phyloP scores from a whole-genome alignment of 2,329 filamentous ascomycete species.

The Nemania serpens region DNA sequence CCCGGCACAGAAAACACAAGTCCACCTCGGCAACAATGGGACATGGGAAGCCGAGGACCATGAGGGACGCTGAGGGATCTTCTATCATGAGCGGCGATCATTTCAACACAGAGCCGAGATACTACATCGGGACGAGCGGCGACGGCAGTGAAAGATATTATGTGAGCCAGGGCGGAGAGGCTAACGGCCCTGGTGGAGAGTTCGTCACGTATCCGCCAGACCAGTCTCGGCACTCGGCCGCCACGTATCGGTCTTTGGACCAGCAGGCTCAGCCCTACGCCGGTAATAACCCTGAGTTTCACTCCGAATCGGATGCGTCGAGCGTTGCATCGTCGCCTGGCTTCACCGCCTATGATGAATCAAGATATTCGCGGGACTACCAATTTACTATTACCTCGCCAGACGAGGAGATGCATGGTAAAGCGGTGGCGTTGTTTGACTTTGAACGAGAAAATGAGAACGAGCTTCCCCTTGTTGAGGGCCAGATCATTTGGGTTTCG shows the following conservation, averaged over 20 bases:
- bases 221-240: slow-evolving; percentile 62
- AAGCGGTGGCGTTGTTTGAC: slow-evolving; percentile 92
- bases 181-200: slow-evolving; percentile 77
- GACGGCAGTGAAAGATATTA: slow-evolving; percentile 79
- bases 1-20: slow-evolving; percentile 84
- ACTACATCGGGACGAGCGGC: slow-evolving; percentile 67
- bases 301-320: slow-evolving; percentile 61
- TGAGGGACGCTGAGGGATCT: slow-evolving; percentile 46
- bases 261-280: slow-evolving; percentile 52
- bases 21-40: slow-evolving; percentile 60
- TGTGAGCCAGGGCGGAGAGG: slow-evolving; percentile 69
- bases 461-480: slow-evolving; percentile 88
- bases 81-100: slow-evolving; percentile 53
- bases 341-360: slow-evolving; percentile 67
- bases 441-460: slow-evolving; percentile 97
- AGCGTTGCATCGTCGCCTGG: slow-evolving; percentile 64
- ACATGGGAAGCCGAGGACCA: slow-evolving; percentile 52
- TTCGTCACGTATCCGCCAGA: slow-evolving; percentile 77
- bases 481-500: slow-evolving; percentile 94
- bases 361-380: slow-evolving; percentile 86
- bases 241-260: slow-evolving; percentile 51
- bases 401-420: slow-evolving; percentile 97
- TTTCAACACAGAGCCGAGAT: slow-evolving; percentile 66
- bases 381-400: slow-evolving; percentile 94
- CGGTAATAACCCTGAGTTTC: slow-evolving; percentile 55